A percentile compares a stretch with the other conserved stretches of the same genome.
These are phyloP conservation scores for Magnolia officinalis DNA, from an alignment of 164 flowering plant species.

Conservation along the genomic window DNA sequence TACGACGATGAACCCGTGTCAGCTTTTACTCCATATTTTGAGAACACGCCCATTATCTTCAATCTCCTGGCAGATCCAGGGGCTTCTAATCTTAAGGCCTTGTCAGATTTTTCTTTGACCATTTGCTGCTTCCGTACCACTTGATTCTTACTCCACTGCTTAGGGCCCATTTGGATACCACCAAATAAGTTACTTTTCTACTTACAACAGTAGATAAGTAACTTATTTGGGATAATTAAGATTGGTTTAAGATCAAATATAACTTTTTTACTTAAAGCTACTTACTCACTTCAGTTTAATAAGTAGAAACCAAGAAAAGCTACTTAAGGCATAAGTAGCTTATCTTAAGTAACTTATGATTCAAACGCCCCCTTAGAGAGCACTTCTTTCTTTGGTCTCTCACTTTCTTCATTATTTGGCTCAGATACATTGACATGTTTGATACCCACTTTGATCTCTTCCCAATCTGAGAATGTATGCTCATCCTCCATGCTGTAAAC, in stretches of 20 bases:
- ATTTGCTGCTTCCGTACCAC: not conserved
- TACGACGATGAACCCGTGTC: not conserved
- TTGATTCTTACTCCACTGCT: not conserved
- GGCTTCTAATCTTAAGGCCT: not conserved
- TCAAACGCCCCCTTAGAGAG: too few species aligned
- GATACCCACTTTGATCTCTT: constrained; percentile 18
- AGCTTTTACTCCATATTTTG: constrained; percentile 7
- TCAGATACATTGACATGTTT: constrained; percentile 9
- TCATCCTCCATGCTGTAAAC: constrained; percentile 14
- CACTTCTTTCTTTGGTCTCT: not conserved
- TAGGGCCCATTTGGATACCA: not conserved
- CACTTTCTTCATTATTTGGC: not conserved
- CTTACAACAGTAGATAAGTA: too few species aligned
- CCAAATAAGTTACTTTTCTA: too few species aligned
- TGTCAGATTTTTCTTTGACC: not conserved
- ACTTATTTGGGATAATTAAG: too few species aligned
- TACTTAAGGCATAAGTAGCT: too few species aligned
- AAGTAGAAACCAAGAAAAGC: too few species aligned
- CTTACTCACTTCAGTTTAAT: too few species aligned
- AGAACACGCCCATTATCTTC: constrained; percentile 8
- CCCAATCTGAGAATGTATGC: constrained; percentile 14
- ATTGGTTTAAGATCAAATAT: too few species aligned
- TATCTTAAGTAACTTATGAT: too few species aligned
- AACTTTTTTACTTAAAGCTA: too few species aligned
- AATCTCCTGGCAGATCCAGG: constrained; percentile 11